Percentiles rank a stretch among this genome's conserved stretches.
Conservation (phyloP, 1,284 basidiomycete species). For the Sporisorium iseilematis-ciliati region DNA sequence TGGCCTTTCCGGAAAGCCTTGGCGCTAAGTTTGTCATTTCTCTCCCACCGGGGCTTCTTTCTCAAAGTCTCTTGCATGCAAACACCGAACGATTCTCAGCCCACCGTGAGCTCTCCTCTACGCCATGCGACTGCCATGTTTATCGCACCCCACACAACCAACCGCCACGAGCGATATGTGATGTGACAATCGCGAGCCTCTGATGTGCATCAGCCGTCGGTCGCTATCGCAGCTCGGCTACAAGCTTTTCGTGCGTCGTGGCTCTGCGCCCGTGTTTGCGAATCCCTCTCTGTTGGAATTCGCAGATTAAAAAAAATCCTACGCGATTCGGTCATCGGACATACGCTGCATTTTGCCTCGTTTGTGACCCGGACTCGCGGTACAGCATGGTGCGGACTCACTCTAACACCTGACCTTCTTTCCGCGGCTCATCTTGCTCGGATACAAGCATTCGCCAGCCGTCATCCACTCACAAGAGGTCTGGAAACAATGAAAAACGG, state of each 20-base stretch:
- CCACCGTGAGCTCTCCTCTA: background rate
- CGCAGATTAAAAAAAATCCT: background rate
- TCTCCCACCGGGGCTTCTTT: background rate
- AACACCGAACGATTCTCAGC: background rate
- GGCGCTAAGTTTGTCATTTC: background rate
- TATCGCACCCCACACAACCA: slow-evolving; percentile 1
- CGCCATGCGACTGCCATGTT: background rate
- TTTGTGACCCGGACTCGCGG: too few species aligned
- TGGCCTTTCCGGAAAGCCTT: background rate
- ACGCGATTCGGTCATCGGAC: slow-evolving; percentile 17
- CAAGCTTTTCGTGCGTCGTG: background rate
- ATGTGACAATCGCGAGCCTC: slow-evolving; percentile 4
- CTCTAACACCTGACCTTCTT: too few species aligned
- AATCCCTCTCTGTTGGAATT: background rate
- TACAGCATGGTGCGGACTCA: too few species aligned
- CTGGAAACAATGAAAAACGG: slow-evolving; percentile 2
- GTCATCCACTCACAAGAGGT: background rate
- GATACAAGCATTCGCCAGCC: background rate
- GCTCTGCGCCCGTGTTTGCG: background rate
- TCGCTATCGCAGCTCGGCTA: slow-evolving; percentile 8
- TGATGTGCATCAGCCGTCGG: slow-evolving; percentile 4
- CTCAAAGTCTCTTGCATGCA: background rate
- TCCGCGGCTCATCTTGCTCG: too few species aligned
- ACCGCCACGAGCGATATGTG: background rate
- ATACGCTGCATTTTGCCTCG: slow-evolving; percentile 4